Evolutionary conservation across 495 filamentous ascomycete species (phyloP).

Genomic region (Penicillium parvum): DNA sequence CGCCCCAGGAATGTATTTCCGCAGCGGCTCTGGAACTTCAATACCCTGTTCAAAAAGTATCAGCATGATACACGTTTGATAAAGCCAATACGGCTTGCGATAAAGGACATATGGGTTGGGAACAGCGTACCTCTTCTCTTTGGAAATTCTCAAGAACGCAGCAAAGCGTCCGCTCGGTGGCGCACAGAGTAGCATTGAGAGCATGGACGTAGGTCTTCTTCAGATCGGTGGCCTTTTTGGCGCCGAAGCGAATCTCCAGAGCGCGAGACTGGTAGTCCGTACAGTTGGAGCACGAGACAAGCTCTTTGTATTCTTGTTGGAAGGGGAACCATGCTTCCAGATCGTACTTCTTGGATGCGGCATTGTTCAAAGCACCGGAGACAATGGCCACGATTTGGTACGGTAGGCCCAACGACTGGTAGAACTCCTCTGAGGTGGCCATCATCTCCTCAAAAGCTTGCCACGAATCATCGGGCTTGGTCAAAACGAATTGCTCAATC

Average conservation of each 20-base stretch:
- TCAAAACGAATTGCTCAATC: constrained; percentile 92
- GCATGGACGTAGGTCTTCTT: constrained; percentile 94
- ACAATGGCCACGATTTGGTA: constrained; percentile 92
- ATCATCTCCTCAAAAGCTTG: constrained; percentile 93
- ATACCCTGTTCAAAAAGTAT: constrained; percentile 55
- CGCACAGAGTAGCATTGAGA: constrained; percentile 86
- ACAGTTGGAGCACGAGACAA: constrained; percentile 94
- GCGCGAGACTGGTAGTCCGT: constrained; percentile 91
- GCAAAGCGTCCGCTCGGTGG: constrained; percentile 90
- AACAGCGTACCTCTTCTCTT: constrained; percentile 64
- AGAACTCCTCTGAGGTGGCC: constrained; percentile 83
- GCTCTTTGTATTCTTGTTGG: constrained; percentile 94
- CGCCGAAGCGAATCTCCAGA: constrained; percentile 79
- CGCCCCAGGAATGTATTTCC: constrained; percentile 87
- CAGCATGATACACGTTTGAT: constrained; percentile 1
- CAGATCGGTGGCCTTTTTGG: constrained; percentile 70
- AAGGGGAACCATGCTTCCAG: constrained; percentile 97
- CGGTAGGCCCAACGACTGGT: constrained; percentile 80
- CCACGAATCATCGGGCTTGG: constrained; percentile 94
- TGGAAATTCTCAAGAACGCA: constrained; percentile 97
- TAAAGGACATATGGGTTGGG: neutral
- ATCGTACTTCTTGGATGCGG: constrained; percentile 91
- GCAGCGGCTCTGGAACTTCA: constrained; percentile 77
- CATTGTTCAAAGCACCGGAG: constrained; percentile 90
- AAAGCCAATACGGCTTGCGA: too few relatives aligned